A percentile compares a stretch with the other conserved stretches of the same genome.
Conservation (phyloP, 2,329 filamentous ascomycete genomes). For the Exophiala xenobiotica region DNA sequence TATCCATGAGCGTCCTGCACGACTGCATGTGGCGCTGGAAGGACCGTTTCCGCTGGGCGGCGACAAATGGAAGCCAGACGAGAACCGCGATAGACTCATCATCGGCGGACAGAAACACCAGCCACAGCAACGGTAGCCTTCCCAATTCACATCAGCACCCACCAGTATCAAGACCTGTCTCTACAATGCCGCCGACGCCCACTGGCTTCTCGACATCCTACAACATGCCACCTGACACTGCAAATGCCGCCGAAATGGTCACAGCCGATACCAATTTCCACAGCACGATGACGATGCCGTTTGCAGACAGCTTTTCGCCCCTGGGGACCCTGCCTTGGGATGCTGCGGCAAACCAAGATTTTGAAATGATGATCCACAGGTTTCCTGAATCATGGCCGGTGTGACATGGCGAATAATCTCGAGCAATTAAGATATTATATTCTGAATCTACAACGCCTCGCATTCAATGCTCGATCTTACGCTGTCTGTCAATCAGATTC, state of each 20-base stretch:
- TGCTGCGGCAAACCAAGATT: neutral
- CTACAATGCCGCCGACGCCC: no score
- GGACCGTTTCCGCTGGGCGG: neutral
- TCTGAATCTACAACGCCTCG: no score
- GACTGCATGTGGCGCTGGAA: constrained; percentile 5
- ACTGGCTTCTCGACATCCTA: no score
- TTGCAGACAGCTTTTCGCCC: neutral
- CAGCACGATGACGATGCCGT: neutral
- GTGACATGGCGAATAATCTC: no score
- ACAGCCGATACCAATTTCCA: no score
- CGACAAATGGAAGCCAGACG: neutral
- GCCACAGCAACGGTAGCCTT: neutral
- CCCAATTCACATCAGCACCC: no score
- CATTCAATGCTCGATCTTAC: no score
- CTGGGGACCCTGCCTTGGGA: constrained; percentile 1
- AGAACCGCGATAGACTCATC: neutral
- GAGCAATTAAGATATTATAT: no score
- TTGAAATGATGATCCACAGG: constrained; percentile 5
- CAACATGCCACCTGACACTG: no score
- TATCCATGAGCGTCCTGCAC: constrained; percentile 7
- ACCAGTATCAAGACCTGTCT: no score
- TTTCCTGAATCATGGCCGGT: constrained; percentile 3
- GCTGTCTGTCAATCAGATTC: no score
- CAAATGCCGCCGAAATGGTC: no score
- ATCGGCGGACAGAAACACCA: neutral